These are phyloP conservation scores for Fusarium sp. DNA, from an alignment of 2,329 filamentous ascomycete species.

Conservation along the genomic window DNA sequence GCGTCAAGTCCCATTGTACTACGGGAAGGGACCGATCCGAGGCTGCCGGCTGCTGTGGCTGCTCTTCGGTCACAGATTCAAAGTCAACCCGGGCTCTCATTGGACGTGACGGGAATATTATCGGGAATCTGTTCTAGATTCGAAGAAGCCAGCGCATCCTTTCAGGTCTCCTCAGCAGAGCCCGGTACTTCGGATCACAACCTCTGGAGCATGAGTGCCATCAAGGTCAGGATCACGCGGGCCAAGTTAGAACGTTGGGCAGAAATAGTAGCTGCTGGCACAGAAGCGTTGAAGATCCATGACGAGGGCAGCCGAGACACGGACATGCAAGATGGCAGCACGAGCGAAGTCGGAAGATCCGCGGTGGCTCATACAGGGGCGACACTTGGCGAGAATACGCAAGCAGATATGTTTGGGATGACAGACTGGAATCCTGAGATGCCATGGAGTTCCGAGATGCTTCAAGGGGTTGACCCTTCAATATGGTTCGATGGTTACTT, in stretches of 20 bases:
- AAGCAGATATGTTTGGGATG: slow-evolving; percentile 45
- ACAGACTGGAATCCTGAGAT: slow-evolving; percentile 49
- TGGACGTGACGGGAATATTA: slow-evolving; percentile 63
- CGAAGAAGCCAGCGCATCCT: slow-evolving; percentile 59
- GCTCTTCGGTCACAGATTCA: slow-evolving; percentile 60
- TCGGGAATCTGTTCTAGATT: slow-evolving; percentile 59
- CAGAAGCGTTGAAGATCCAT: slow-evolving; percentile 45
- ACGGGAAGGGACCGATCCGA: slow-evolving; percentile 55
- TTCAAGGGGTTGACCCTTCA: slow-evolving; percentile 55
- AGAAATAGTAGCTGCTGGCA: slow-evolving; percentile 60
- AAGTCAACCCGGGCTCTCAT: slow-evolving; percentile 60
- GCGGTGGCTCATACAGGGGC: slow-evolving; percentile 6
- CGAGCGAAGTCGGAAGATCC: slow-evolving; percentile 1
- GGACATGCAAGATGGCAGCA: slow-evolving; percentile 25
- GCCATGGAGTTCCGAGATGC: slow-evolving; percentile 52
- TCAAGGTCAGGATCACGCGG: slow-evolving; percentile 63
- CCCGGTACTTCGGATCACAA: slow-evolving; percentile 59
- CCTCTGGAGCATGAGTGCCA: slow-evolving; percentile 64
- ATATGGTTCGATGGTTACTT: slow-evolving; percentile 56
- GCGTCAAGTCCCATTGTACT: slow-evolving; percentile 44
- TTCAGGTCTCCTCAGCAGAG: slow-evolving; percentile 53
- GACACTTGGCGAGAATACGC: slow-evolving; percentile 38
- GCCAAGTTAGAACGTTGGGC: slow-evolving; percentile 65
- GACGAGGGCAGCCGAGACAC: slow-evolving; percentile 38
- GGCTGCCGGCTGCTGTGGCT: slow-evolving; percentile 58